Evolutionary conservation across 371 early-diverging fungal genomes (phyloP), one percentile per base, ranked within the genome.

Genomic region (Choanephora cucurbitarum): DNA sequence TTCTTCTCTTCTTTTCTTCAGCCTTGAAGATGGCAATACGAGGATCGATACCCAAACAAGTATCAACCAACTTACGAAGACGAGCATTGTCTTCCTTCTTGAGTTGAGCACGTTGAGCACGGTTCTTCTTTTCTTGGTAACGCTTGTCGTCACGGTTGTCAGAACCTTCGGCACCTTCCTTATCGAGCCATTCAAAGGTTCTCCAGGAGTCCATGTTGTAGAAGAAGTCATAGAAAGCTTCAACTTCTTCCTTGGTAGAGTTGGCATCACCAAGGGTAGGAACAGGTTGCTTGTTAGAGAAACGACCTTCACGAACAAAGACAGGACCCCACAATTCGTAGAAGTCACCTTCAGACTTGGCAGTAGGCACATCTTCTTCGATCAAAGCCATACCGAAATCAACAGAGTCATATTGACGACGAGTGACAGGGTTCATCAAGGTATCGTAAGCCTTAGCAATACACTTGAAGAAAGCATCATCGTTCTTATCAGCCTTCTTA

Each of bases 401-500:
- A 57, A 92, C 89, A 17, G 98, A 97, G 74, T 99, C 99, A 80
- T 91, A 99, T 77, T 97, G 94, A 52, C 91, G 89, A 70, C 98
- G 91, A 73, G 91, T 91, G 53, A 80, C 86, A 21, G 91, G 91
- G 82, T 97, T 95, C 69, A 89, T 87, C 66, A 99, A 81, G 15
- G 95, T 87, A 64, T 98, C 96, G 69, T 88, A 91, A 18, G 99
- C 99, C 83, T 96, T 96, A 68, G 96, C 95, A 62, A 97, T 90
- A 78, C 99, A 98, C 86, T 98, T 98, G 91, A 97, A 98, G 85
- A 95, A 95, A 24, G 89, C 82, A 81, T 98, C 98, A 61, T 95
- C 93, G 69, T 87, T 86, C 65, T 84, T 84, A 53, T 89, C 86
- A 32, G 91, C 90, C 73, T 93, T 93, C 87, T 93, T 93, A 66